Evolutionary conservation across 495 filamentous ascomycete species (phyloP).

Genomic region (Hypoxylon crocopeplum): DNA sequence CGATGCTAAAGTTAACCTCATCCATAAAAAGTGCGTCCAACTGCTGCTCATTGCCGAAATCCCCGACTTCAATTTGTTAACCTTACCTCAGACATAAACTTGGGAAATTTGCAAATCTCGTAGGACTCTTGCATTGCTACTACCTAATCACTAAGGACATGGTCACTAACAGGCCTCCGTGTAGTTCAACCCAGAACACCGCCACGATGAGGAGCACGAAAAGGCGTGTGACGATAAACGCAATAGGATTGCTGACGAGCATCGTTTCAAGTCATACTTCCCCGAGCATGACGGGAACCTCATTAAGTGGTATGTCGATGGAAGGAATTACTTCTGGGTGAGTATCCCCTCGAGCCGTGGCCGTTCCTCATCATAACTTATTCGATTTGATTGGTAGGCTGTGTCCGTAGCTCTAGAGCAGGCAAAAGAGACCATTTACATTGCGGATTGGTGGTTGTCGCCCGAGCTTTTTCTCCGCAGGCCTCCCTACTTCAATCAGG

Average conservation of each 20-base stretch:
- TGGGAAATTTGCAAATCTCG: constrained; percentile 62
- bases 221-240: constrained; percentile 82
- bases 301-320: constrained; percentile 97
- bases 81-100: constrained; percentile 54
- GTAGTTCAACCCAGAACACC: constrained; percentile 83
- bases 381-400: constrained; percentile 48
- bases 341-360: constrained; percentile 13
- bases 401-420: constrained; percentile 85
- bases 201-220: constrained; percentile 94
- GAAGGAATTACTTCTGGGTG: constrained; percentile 88
- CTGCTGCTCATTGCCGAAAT: too few relatives aligned
- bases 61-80: constrained; percentile 1
- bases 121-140: constrained; percentile 27
- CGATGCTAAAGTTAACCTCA: constrained; percentile 55
- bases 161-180: constrained; percentile 5
- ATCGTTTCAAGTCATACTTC: constrained; percentile 88
- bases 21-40: constrained; percentile 54
- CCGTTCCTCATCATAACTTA: background rate
- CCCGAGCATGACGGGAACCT: constrained; percentile 83
- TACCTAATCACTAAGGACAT: background rate
- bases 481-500: constrained; percentile 77
- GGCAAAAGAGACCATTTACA: constrained; percentile 92
- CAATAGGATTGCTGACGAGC: constrained; percentile 69
- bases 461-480: constrained; percentile 91
- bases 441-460: constrained; percentile 96